Evolutionary conservation across 169 alveolate species (phyloP), one percentile per base, ranked within the genome.

Genomic region (Theileria parva): DNA sequence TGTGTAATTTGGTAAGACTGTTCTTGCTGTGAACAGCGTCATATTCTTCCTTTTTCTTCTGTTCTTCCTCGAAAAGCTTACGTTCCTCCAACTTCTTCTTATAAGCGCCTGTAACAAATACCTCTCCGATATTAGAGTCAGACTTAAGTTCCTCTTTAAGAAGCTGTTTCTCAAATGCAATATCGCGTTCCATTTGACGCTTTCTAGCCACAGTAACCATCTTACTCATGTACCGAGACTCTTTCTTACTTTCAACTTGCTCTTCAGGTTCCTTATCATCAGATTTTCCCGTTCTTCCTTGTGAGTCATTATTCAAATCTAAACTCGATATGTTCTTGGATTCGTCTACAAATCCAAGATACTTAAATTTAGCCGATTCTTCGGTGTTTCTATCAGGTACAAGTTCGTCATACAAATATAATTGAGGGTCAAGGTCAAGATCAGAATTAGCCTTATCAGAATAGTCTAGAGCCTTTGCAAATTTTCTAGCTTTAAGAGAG

Each of bases 101-200:
- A 86, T 90, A 90, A 19, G 94, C 94, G 11, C 86, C 90, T 0
- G 94, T 90, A 30, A 90, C 85, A 80, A 90, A 90, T 28, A 87
- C 94, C 32, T 90, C 91, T 65, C 87, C 87, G 17, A 77, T 74
- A 2, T 71, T 50, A 7, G 70, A 79, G 30, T 69, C 88, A 30
- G 75, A 69, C 39, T 80, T 90, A 48, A 84, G 85, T 50, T 68
- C 71, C 37, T 84, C 89, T 30, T 72, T 87, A 61, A 83, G 72
- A 66, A 77, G 91, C 74, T 90, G 86, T 61, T 87, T 90, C 44
- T 87, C 93, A 11, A 90, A 78, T n/a, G 90, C 83, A 32, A 90
- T 79, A 76, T 80, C 90, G 34, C 88, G 86, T 74, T 90, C 94
- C 74, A 90, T 61, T 48, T 64, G 89, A 48, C 94, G 79, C 51